phyloP scores from a whole-genome alignment of 495 filamentous ascomycete genomes.

The Tuber borchii region DNA sequence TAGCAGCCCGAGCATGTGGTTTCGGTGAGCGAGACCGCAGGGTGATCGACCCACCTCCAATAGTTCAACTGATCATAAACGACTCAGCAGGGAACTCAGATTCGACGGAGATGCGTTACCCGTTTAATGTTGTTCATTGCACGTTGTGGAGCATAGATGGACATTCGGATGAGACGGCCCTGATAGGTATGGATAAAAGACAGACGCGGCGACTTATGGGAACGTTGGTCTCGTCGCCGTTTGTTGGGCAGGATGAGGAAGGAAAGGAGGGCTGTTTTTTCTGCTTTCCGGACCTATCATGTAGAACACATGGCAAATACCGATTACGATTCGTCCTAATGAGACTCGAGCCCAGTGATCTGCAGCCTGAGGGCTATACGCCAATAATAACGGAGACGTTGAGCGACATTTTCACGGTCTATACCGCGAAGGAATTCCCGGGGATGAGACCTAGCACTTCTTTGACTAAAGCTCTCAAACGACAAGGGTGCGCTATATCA shows the following conservation, averaged over 20 bases:
- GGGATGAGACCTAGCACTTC: constrained; percentile 75
- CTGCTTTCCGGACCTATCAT: constrained; percentile 89
- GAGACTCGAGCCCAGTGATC: constrained; percentile 55
- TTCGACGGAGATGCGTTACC: constrained; percentile 58
- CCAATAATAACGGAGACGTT: constrained; percentile 47
- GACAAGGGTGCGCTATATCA: constrained; percentile 68
- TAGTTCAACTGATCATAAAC: constrained; percentile 74
- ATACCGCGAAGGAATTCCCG: constrained; percentile 92
- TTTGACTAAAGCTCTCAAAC: constrained; percentile 62
- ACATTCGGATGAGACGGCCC: constrained; percentile 53
- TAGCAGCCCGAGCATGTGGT: constrained; percentile 83
- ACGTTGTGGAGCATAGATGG: constrained; percentile 60
- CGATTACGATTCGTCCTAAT: constrained; percentile 81
- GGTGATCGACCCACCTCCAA: constrained; percentile 91
- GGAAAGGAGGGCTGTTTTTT: constrained; percentile 76
- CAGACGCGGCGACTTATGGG: constrained; percentile 69
- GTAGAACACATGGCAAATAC: constrained; percentile 77
- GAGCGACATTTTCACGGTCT: constrained; percentile 79
- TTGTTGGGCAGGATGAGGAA: constrained; percentile 61
- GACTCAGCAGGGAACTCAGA: constrained; percentile 54
- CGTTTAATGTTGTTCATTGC: constrained; percentile 79
- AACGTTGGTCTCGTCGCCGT: constrained; percentile 66
- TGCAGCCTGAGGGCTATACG: constrained; percentile 40
- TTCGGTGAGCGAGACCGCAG: constrained; percentile 90
- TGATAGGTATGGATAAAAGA: constrained; percentile 48